A percentile compares a stretch with the other conserved stretches of the same genome.
Conservation (phyloP, 345 rosid genomes). For the Aurinia saxatilis region DNA sequence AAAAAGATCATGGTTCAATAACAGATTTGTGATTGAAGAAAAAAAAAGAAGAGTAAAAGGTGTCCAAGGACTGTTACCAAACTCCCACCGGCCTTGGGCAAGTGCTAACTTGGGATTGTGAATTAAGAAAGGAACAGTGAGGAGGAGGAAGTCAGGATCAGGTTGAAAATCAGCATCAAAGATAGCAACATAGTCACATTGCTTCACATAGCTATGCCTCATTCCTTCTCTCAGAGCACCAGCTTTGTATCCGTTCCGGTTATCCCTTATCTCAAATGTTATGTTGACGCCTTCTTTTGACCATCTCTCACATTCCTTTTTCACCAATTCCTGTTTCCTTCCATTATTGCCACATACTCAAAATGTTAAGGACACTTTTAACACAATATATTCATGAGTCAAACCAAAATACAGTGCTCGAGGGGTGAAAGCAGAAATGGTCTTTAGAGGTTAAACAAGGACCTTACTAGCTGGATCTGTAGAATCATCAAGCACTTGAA, state of each 20-base stretch:
- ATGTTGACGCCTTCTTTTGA: conserved; percentile 24
- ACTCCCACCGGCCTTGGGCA: conserved; percentile 34
- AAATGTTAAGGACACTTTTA: conserved; percentile 13
- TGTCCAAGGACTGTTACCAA: conserved; percentile 22
- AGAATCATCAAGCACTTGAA: conserved; percentile 68
- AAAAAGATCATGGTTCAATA: background rate
- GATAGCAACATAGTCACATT: conserved; percentile 31
- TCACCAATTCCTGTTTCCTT: conserved; percentile 29
- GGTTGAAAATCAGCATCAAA: conserved; percentile 36
- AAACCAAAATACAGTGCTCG: background rate
- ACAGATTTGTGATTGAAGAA: background rate
- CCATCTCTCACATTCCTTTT: conserved; percentile 32
- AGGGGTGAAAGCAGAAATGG: conserved; percentile 1
- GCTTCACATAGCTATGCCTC: conserved; percentile 33
- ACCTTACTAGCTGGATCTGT: conserved; percentile 61
- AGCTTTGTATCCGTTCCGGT: conserved; percentile 32
- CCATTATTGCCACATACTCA: conserved; percentile 14
- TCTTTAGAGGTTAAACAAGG: conserved; percentile 23
- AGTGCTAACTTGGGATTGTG: conserved; percentile 34
- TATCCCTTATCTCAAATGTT: conserved; percentile 32
- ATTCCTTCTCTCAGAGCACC: conserved; percentile 33
- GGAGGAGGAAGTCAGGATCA: conserved; percentile 31
- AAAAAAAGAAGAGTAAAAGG: background rate
- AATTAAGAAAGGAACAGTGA: conserved; percentile 28
- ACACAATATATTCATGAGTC: background rate